A percentile compares a stretch with the other conserved stretches of the same genome.
Conservation (phyloP, 2,329 filamentous ascomycete genomes). For the Canariomyces notabilis region DNA sequence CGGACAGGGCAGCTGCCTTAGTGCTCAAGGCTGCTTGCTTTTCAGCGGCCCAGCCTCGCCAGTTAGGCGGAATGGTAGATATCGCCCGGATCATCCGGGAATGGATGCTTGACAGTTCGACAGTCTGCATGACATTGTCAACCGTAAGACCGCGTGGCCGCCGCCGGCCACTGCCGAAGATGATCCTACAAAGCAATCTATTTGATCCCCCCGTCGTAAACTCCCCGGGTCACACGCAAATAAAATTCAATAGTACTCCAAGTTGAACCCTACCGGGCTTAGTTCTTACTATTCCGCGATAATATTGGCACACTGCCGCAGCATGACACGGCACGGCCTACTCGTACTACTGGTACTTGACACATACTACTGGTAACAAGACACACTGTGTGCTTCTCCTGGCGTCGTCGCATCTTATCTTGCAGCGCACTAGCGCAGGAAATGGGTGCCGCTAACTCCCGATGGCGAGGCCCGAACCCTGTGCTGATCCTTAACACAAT, state of each 20-base stretch:
- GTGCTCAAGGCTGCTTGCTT: too few species aligned
- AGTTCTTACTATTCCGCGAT: conserved; percentile 3
- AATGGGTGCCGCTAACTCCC: not conserved
- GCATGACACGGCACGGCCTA: conserved; percentile 1
- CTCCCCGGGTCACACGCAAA: not conserved
- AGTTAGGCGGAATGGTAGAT: too few species aligned
- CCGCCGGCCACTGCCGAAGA: not conserved
- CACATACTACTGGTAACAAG: too few species aligned
- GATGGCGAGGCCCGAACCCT: not conserved
- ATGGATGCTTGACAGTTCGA: too few species aligned
- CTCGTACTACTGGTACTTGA: not conserved
- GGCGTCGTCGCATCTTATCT: not conserved
- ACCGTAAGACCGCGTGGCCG: not conserved
- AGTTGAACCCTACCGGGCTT: conserved; percentile 7
- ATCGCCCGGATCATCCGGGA: too few species aligned
- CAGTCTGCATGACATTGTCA: not conserved
- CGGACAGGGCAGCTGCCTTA: too few species aligned
- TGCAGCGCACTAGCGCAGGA: not conserved
- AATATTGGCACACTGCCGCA: conserved; percentile 14
- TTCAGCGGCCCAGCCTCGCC: too few species aligned
- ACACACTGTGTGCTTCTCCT: conserved; percentile 12
- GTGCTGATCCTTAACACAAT: not conserved
- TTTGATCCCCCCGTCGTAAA: not conserved
- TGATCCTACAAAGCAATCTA: not conserved
- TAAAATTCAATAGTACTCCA: conserved; percentile 13